Percentiles rank a stretch among this genome's conserved stretches.
phyloP scores from a whole-genome alignment of 2,329 filamentous ascomycete species.

The Arthrobotrys megalospora region DNA sequence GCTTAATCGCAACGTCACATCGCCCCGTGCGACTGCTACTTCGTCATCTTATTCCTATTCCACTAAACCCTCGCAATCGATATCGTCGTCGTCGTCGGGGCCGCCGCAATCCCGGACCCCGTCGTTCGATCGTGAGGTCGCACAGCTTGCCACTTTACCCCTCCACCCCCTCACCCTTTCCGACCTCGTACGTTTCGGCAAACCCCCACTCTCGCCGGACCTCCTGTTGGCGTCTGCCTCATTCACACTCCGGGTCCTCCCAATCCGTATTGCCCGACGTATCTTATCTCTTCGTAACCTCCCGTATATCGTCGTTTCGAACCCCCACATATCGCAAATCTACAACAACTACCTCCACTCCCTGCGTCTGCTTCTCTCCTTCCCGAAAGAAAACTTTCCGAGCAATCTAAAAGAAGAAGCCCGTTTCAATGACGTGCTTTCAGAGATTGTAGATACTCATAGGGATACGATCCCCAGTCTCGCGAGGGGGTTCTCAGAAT shows the following conservation, averaged over 20 bases:
- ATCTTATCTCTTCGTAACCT: conserved; percentile 94
- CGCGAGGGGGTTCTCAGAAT: conserved; percentile 92
- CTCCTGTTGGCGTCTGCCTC: conserved; percentile 89
- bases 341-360: conserved; percentile 98
- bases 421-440: conserved; percentile 90
- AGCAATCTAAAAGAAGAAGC: conserved; percentile 87
- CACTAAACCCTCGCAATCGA: conserved; percentile 28
- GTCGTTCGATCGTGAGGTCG: conserved; percentile 73
- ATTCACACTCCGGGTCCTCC: conserved; percentile 92
- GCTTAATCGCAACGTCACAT: conserved; percentile 52
- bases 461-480: conserved; percentile 94
- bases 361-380: conserved; percentile 89
- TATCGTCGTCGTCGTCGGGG: conserved; percentile 28
- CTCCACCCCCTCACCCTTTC: conserved; percentile 86
- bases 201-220: conserved; percentile 30
- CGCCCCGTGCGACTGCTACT: conserved; percentile 42
- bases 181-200: conserved; percentile 84
- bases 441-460: conserved; percentile 95
- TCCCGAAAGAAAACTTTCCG: conserved; percentile 79
- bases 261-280: conserved; percentile 90
- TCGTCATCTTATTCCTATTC: conserved; percentile 45
- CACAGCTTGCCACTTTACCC: conserved; percentile 81
- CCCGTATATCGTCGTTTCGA: conserved; percentile 98
- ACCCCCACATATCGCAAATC: conserved; percentile 92
- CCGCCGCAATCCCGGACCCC: conserved; percentile 54